These are phyloP conservation scores for Mortierella sp. DNA, from an alignment of 371 early-diverging fungal genomes.

Conservation along the genomic window DNA sequence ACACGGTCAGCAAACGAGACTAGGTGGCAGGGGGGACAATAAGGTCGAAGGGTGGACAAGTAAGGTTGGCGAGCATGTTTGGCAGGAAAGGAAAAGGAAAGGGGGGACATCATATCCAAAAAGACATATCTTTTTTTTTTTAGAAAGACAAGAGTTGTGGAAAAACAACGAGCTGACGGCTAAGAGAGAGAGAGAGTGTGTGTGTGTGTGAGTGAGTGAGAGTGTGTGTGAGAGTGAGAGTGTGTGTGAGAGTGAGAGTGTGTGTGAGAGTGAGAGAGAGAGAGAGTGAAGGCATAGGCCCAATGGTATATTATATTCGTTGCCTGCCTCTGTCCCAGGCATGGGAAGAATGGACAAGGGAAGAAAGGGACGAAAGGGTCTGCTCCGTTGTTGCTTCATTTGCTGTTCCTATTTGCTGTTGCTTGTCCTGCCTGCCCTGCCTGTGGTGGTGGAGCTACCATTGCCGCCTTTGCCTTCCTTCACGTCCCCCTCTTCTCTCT, in stretches of 20 bases:
- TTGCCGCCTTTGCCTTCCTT: not conserved
- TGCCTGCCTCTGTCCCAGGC: not conserved
- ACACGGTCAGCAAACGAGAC: slow-evolving; percentile 1
- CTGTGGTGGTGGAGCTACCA: not conserved
- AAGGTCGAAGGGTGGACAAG: not conserved
- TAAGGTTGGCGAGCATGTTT: not conserved
- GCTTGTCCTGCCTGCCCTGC: not conserved
- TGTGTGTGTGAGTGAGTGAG: slow-evolving; percentile 3
- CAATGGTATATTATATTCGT: not conserved
- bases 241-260: not conserved
- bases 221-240: slow-evolving; percentile 11
- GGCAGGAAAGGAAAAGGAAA: not conserved
- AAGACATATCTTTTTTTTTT: not conserved
- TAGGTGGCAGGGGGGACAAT: not conserved
- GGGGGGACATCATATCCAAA: not conserved
- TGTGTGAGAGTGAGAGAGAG: not conserved
- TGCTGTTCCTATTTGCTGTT: not conserved
- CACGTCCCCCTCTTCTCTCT: slow-evolving; percentile 5
- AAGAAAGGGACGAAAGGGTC: not conserved
- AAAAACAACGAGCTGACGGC: not conserved
- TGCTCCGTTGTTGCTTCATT: no score
- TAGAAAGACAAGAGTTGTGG: not conserved
- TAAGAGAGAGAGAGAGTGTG: not conserved
- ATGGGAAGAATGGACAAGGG: not conserved
- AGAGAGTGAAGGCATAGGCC: not conserved